Conservation (phyloP, 2,329 filamentous ascomycete species). For the Colletotrichum endophyticum region DNA sequence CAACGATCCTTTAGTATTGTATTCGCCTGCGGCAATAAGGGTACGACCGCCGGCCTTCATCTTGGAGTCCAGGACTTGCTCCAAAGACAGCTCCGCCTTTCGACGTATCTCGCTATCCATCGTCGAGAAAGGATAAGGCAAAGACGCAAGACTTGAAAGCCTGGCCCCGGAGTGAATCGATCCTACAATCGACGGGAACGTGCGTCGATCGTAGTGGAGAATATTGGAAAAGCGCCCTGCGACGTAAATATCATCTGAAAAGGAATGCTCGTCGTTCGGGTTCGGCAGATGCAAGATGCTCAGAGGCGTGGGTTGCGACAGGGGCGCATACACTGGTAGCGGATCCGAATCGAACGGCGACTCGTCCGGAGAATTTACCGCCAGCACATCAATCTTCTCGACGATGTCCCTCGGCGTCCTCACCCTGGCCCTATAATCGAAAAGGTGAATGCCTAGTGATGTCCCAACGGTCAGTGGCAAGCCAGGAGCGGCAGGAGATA, state of each 20-base stretch:
- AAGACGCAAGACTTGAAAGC: slow-evolving; percentile 73
- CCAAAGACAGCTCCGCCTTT: slow-evolving; percentile 57
- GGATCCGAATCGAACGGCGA: slow-evolving; percentile 55
- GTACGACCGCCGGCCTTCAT: slow-evolving; percentile 61
- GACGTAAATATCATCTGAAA: slow-evolving; percentile 83
- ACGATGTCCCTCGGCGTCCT: slow-evolving; percentile 31
- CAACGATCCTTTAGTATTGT: slow-evolving; percentile 88
- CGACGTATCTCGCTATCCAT: slow-evolving; percentile 64
- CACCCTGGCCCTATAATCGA: slow-evolving; percentile 69
- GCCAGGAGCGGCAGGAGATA: slow-evolving; percentile 71
- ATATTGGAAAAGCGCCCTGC: slow-evolving; percentile 89
- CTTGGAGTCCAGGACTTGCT: slow-evolving; percentile 60
- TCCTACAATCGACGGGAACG: slow-evolving; percentile 76
- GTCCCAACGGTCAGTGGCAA: slow-evolving; percentile 86
- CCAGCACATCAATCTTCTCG: slow-evolving; percentile 16
- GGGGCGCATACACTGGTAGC: slow-evolving; percentile 67
- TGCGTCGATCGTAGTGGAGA: slow-evolving; percentile 86
- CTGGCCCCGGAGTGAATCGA: slow-evolving; percentile 85
- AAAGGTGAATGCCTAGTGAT: slow-evolving; percentile 78
- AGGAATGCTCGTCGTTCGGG: slow-evolving; percentile 53
- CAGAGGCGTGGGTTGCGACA: slow-evolving; percentile 81
- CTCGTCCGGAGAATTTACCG: slow-evolving; percentile 37
- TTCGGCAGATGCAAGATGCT: slow-evolving; percentile 80
- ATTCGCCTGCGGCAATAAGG: slow-evolving; percentile 84
- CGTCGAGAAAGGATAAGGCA: slow-evolving; percentile 72